Evolutionary conservation across 768 basidiomycete genomes (phyloP).

Genomic region (Termitomyces sp.): DNA sequence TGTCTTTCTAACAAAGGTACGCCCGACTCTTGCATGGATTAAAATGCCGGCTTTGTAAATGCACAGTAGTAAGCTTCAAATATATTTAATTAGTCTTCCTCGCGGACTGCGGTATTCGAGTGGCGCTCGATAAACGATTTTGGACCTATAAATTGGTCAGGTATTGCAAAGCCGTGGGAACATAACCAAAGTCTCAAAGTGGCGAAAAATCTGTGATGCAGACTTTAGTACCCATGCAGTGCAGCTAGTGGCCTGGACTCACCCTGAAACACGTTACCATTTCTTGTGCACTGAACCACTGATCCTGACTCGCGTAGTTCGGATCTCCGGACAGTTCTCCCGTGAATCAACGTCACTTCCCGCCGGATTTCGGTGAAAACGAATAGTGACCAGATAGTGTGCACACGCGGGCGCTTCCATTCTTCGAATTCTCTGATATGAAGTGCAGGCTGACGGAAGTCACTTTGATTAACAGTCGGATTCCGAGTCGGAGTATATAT

Average conservation of each 20-base stretch:
- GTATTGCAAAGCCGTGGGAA: not conserved
- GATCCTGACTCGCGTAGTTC: not conserved
- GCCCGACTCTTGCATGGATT: not conserved
- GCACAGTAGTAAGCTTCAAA: not conserved
- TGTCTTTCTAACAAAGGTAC: not conserved
- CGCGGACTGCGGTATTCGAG: not conserved
- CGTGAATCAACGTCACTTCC: not conserved
- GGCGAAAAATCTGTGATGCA: not conserved
- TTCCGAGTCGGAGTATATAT: slow-evolving; percentile 1
- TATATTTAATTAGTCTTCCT: not conserved
- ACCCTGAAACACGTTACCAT: not conserved
- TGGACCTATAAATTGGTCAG: not conserved
- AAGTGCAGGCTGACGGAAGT: not conserved
- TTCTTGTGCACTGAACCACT: not conserved
- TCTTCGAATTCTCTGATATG: not conserved
- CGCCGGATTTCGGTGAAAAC: not conserved
- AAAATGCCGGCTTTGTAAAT: not conserved
- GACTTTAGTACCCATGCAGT: not conserved
- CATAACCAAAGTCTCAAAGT: not conserved
- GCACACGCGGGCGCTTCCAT: not conserved
- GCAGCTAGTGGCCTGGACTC: not conserved
- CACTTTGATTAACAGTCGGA: not conserved
- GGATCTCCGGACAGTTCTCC: not conserved
- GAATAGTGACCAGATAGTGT: not conserved
- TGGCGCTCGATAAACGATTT: not conserved